Percentiles rank a stretch among this genome's conserved stretches.
Evolutionary conservation across 2,329 filamentous ascomycete genomes (phyloP).

Genomic region (Pseudopyrenochaeta lycopersici): DNA sequence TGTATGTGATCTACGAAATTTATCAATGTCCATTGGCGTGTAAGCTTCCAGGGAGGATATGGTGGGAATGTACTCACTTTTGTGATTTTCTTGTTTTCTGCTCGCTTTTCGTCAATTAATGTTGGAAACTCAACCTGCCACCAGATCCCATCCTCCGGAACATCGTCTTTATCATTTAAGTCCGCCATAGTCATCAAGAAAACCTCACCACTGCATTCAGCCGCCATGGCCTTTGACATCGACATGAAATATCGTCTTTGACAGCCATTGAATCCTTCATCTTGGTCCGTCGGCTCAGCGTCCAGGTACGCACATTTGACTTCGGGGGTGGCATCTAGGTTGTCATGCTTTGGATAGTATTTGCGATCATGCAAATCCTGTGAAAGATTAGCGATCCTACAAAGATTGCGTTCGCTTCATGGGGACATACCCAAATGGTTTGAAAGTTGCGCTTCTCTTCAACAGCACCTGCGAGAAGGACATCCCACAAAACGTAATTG

Average conservation of each 20-base stretch:
- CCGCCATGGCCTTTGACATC: conserved; percentile 15
- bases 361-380: conserved; percentile 11
- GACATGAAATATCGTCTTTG: conserved; percentile 14
- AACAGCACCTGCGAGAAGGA: conserved; percentile 1
- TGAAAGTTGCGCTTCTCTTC: conserved; percentile 2
- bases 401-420: conserved; percentile 1
- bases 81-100: conserved; percentile 6
- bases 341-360: conserved; percentile 7
- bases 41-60: background rate
- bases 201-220: conserved; percentile 9
- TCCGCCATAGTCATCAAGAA: conserved; percentile 10
- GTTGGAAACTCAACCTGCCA: conserved; percentile 16
- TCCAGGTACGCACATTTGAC: conserved; percentile 6
- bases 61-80: conserved; percentile 7
- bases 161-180: background rate
- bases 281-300: background rate
- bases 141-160: conserved; percentile 12
- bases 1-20: conserved; percentile 5
- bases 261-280: conserved; percentile 1
- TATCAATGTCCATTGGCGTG: background rate
- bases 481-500: conserved; percentile 5
- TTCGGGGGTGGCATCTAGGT: conserved; percentile 5
- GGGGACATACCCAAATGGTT: background rate
- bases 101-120: conserved; percentile 11
- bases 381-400: conserved; percentile 1